phyloP scores from a whole-genome alignment of 2,329 filamentous ascomycete species.

The Calycina marina region DNA sequence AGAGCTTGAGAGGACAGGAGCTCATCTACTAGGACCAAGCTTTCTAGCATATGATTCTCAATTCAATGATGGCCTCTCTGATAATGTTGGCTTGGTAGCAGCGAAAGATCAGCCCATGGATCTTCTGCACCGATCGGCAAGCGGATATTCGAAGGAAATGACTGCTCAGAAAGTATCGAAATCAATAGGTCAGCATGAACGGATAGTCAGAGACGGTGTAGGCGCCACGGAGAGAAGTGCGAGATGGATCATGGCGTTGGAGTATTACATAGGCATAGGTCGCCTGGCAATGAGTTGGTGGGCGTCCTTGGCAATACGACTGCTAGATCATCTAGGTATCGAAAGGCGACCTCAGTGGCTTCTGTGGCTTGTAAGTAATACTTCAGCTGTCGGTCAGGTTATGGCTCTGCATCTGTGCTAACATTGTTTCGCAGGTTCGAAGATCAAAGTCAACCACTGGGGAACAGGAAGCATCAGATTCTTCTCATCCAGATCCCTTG shows the following conservation, averaged over 20 bases:
- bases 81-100: constrained; percentile 20
- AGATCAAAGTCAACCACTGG: constrained; percentile 13
- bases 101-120: constrained; percentile 13
- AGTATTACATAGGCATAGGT: constrained; percentile 64
- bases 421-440: too few relatives aligned
- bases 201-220: constrained; percentile 46
- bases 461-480: constrained; percentile 7
- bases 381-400: too few relatives aligned
- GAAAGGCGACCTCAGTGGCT: constrained; percentile 50
- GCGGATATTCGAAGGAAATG: constrained; percentile 55
- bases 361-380: constrained; percentile 20
- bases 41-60: constrained; percentile 17
- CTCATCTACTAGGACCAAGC: constrained; percentile 21
- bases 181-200: constrained; percentile 26
- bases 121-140: constrained; percentile 30
- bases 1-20: constrained; percentile 47
- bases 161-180: constrained; percentile 41
- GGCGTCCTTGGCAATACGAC: constrained; percentile 16
- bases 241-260: constrained; percentile 61
- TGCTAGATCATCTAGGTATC: constrained; percentile 45
- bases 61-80: constrained; percentile 14
- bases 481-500: constrained; percentile 21
- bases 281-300: constrained; percentile 40
- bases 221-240: constrained; percentile 67
- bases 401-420: too few relatives aligned